A percentile compares a stretch with the other conserved stretches of the same genome.
Evolutionary conservation across 495 filamentous ascomycete species (phyloP).

Genomic region (Aspergillus ostianus): DNA sequence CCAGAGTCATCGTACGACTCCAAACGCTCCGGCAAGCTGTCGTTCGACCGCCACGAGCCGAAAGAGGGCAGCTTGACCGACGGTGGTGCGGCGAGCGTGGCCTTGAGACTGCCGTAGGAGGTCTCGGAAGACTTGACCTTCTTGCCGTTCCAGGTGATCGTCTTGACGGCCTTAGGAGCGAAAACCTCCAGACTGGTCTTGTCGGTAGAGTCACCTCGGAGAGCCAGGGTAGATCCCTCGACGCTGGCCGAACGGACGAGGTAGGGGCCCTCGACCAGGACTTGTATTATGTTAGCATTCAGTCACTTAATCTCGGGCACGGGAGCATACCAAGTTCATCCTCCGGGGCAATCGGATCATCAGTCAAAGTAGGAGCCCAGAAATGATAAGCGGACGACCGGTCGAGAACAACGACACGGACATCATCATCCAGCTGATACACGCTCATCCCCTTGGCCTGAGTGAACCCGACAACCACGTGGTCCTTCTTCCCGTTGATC

Average conservation of each 20-base stretch:
- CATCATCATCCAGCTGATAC: constrained; percentile 42
- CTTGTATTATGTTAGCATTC: constrained; percentile 15
- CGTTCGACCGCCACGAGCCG: constrained; percentile 60
- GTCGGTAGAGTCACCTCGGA: constrained; percentile 64
- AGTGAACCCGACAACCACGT: constrained; percentile 39
- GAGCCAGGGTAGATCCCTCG: constrained; percentile 42
- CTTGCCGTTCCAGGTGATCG: constrained; percentile 57
- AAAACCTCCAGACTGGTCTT: constrained; percentile 62
- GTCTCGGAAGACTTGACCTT: constrained; percentile 35
- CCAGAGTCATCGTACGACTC: constrained; percentile 59
- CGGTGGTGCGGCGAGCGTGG: constrained; percentile 41
- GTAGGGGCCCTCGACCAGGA: constrained; percentile 61
- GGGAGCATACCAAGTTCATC: constrained; percentile 41
- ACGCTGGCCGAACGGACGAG: constrained; percentile 62
- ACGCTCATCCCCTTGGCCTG: constrained; percentile 48
- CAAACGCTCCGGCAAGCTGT: constrained; percentile 67
- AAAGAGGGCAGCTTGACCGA: constrained; percentile 53
- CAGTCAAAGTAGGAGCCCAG: constrained; percentile 55
- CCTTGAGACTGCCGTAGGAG: constrained; percentile 48
- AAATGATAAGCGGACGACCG: constrained; percentile 51
- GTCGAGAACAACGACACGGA: constrained; percentile 51
- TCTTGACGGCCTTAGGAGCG: constrained; percentile 46
- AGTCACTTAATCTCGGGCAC: background rate
- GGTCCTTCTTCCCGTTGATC: constrained; percentile 32
- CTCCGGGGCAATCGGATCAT: constrained; percentile 47